Conservation (phyloP, 2,329 filamentous ascomycete species). For the Clathrospora elynae region DNA sequence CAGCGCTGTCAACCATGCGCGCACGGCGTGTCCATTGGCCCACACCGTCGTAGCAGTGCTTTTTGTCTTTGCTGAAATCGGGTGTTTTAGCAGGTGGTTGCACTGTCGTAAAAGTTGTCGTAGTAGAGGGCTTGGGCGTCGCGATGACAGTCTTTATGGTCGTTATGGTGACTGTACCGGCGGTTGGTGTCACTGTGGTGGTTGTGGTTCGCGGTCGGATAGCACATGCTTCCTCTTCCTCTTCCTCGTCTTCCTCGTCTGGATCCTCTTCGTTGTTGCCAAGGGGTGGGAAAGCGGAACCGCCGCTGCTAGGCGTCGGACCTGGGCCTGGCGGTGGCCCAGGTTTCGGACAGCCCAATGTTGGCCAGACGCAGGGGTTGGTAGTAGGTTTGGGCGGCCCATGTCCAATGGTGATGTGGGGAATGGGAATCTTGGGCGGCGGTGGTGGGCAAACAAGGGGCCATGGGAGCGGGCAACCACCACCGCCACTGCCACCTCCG, state of each 20-base stretch:
- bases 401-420: conserved; percentile 1
- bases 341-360: neutral
- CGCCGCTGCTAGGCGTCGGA: neutral
- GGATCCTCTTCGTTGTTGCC: neutral
- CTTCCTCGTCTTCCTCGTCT: neutral
- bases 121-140: too few relatives aligned
- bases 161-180: too few relatives aligned
- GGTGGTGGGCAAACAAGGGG: conserved; percentile 2
- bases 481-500: conserved; percentile 1
- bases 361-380: conserved; percentile 7
- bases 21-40: conserved; percentile 1
- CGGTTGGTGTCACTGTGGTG: too few relatives aligned
- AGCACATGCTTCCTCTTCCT: too few relatives aligned
- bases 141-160: too few relatives aligned
- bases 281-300: neutral
- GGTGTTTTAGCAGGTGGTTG: too few relatives aligned
- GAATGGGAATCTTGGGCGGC: neutral
- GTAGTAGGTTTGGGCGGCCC: conserved; percentile 8
- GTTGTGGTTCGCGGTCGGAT: too few relatives aligned
- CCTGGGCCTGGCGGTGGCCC: neutral
- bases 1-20: neutral
- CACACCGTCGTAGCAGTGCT: neutral
- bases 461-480: conserved; percentile 1
- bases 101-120: too few relatives aligned
- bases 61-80: too few relatives aligned